These are phyloP conservation scores for Ustulina deusta DNA, from an alignment of 2,329 filamentous ascomycete genomes.

Conservation along the genomic window DNA sequence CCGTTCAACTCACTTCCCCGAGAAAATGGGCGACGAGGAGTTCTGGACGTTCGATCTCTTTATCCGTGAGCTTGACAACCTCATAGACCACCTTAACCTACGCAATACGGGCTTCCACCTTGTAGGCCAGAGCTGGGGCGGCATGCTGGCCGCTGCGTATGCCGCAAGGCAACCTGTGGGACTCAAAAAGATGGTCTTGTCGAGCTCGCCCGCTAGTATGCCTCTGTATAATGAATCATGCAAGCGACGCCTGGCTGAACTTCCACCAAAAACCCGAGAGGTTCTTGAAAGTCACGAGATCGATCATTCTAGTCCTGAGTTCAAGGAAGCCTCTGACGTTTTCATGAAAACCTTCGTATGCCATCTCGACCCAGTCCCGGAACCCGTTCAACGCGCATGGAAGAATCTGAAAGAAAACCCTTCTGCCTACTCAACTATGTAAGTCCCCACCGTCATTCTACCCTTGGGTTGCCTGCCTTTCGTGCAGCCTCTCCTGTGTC, in stretches of 20 bases:
- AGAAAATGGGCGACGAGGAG: conserved; percentile 53
- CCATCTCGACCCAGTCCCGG: conserved; percentile 41
- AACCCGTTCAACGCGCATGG: conserved; percentile 38
- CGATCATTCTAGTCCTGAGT: conserved; percentile 35
- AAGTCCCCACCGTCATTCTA: not conserved
- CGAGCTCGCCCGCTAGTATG: conserved; percentile 45
- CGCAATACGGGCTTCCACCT: conserved; percentile 36
- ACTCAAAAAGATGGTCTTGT: conserved; percentile 42
- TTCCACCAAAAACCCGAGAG: conserved; percentile 32
- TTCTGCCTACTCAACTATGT: conserved; percentile 38
- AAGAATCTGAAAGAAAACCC: conserved; percentile 42
- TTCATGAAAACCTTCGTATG: conserved; percentile 20
- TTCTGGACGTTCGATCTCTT: conserved; percentile 47
- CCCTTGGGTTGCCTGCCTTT: too few relatives aligned
- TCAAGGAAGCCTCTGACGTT: conserved; percentile 15
- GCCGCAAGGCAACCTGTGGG: conserved; percentile 36
- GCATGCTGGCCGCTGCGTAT: conserved; percentile 42
- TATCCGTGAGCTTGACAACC: conserved; percentile 43
- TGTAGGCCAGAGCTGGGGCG: conserved; percentile 43
- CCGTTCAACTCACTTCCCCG: conserved; percentile 59
- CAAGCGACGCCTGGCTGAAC: not conserved
- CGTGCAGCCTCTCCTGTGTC: too few relatives aligned
- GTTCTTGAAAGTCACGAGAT: not conserved
- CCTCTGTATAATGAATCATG: conserved; percentile 29
- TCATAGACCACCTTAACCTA: conserved; percentile 39